Conservation (phyloP, 1,284 basidiomycete genomes). For the Ganoderma multipileum region DNA sequence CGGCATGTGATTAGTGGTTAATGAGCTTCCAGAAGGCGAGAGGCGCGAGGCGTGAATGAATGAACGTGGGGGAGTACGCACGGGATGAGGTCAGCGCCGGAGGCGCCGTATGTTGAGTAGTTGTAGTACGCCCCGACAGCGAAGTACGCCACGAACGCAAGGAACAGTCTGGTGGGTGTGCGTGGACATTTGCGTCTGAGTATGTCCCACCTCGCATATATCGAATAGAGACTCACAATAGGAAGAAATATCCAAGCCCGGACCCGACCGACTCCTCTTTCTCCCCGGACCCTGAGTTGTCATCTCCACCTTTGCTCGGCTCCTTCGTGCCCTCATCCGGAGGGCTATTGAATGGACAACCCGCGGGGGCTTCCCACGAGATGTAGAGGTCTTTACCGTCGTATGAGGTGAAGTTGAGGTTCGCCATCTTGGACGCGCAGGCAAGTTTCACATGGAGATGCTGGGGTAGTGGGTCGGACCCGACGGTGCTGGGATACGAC, state of each 20-base stretch:
- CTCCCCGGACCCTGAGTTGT: constrained; percentile 39
- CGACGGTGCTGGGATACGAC: constrained; percentile 57
- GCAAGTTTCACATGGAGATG: constrained; percentile 64
- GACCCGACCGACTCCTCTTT: constrained; percentile 60
- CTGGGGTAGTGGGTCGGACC: constrained; percentile 52
- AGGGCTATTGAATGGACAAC: constrained; percentile 52
- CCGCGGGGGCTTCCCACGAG: constrained; percentile 65
- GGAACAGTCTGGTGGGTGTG: constrained; percentile 56
- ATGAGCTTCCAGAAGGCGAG: constrained; percentile 8
- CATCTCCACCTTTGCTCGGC: constrained; percentile 40
- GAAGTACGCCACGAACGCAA: constrained; percentile 75
- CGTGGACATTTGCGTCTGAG: no score
- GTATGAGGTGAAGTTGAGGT: constrained; percentile 66
- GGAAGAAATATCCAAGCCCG: constrained; percentile 84
- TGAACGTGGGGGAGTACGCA: constrained; percentile 46
- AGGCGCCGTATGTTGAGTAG: constrained; percentile 82
- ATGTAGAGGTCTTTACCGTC: constrained; percentile 59
- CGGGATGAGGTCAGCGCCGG: constrained; percentile 82
- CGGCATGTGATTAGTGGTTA: background rate
- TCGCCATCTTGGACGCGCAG: constrained; percentile 54
- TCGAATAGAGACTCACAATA: constrained; percentile 61
- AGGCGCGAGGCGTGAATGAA: no score
- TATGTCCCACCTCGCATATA: background rate
- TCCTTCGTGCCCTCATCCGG: constrained; percentile 40
- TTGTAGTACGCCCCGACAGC: constrained; percentile 82